phyloP scores from a whole-genome alignment of 805 yeast species.

The Saccharomycopsis schoenii region DNA sequence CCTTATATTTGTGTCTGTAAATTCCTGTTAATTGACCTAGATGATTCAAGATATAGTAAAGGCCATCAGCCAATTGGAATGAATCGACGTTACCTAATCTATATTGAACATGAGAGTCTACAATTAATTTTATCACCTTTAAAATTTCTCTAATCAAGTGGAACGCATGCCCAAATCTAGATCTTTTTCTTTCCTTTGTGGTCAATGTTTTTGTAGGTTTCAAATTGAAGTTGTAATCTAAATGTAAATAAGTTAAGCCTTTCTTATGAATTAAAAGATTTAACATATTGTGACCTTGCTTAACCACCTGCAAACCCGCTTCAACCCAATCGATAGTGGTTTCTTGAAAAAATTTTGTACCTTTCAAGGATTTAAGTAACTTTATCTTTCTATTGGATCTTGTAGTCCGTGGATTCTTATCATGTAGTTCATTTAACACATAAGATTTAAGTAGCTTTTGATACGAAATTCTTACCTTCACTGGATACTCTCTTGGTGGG shows the following conservation, averaged over 20 bases:
- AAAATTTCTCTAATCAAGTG: conserved; percentile 86
- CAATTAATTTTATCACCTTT: conserved; percentile 72
- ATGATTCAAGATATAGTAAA: conserved; percentile 84
- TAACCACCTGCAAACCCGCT: conserved; percentile 89
- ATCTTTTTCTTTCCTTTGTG: conserved; percentile 91
- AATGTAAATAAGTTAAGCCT: conserved; percentile 84
- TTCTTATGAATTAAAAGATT: conserved; percentile 81
- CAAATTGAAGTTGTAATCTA: conserved; percentile 90
- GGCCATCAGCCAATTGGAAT: conserved; percentile 89
- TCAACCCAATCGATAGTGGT: conserved; percentile 97
- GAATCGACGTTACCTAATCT: conserved; percentile 88
- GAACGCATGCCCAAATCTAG: conserved; percentile 94
- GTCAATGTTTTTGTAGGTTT: conserved; percentile 95
- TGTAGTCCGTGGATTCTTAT: conserved; percentile 25
- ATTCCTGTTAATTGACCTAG: conserved; percentile 94
- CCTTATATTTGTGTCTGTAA: conserved; percentile 92
- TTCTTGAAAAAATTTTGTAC: conserved; percentile 82
- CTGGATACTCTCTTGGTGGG: conserved; percentile 49
- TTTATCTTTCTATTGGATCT: conserved; percentile 40
- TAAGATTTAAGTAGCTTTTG: conserved; percentile 76
- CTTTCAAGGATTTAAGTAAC: conserved; percentile 53
- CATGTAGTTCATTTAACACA: conserved; percentile 64
- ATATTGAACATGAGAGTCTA: conserved; percentile 89
- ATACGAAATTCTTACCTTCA: conserved; percentile 77
- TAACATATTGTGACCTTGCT: conserved; percentile 91